Evolutionary conservation across 352 stramenopile genomes (phyloP), one percentile per base, ranked within the genome.

Genomic region (Phytophthora lateralis): DNA sequence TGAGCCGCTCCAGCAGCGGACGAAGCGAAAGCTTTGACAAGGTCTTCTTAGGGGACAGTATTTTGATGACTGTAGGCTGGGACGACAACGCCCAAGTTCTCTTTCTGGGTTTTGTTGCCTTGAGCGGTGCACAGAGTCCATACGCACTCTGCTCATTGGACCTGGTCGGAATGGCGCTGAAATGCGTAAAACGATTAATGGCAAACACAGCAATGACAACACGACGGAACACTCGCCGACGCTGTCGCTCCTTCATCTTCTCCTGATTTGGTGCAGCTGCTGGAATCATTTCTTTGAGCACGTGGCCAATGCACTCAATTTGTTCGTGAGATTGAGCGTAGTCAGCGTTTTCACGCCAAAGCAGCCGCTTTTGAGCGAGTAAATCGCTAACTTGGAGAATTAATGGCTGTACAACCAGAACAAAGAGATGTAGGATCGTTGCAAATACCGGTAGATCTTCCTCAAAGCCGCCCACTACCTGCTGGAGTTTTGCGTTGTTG

Each of bases 301-400:
- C 80, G 10, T 78, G 66, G 6, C 71, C 80, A 35, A 90, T 78
- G 45, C 78, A 87, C 55, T 85, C 73, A n/a, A 91, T 70, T 26
- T 89, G 75, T 44, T 78, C 62, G 7, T 87, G 76, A 12, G 75
- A 42, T 32, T 67, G 59, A 7, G 56, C 55, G 37, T 72, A 82
- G 26, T 87, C 75, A 14, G 61, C 67, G 24, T 88, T 85, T 63
- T 89, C 78, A 0, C 69, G 67, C 15, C 45, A 14, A 3, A 91
- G 61, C 10, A 85, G 60, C 1, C 82, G 80, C 58, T 89, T 90
- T 51, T 91, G 82, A 12, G 43, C 49, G 14, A 82, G 68, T 24
- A 91, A 62, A 20, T 90, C 82, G 49, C 75, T 87, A 7, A 90
- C 80, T 61, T 91, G 82, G 6, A 89, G 73, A 32, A 91, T 68